Percentiles rank a stretch among this genome's conserved stretches.
phyloP scores from a whole-genome alignment of 257 asterid species.

The Solanum virginianum region DNA sequence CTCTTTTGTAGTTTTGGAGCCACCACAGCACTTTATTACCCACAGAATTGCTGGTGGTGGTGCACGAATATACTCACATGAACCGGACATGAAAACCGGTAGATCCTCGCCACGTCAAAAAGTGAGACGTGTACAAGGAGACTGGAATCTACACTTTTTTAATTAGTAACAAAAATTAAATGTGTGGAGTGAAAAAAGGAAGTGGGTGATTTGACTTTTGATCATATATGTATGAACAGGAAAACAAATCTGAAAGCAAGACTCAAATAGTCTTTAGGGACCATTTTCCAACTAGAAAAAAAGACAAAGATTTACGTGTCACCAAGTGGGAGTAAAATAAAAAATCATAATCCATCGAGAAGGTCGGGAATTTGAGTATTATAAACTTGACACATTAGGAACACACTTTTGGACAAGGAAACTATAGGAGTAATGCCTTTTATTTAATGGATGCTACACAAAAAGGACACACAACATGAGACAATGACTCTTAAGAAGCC shows the following conservation, averaged over 20 bases:
- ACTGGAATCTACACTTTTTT: not conserved
- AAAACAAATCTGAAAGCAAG: not conserved
- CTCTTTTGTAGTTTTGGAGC: not conserved
- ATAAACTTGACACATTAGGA: not conserved
- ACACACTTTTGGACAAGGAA: not conserved
- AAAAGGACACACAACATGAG: conserved; percentile 5
- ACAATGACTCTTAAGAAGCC: not conserved
- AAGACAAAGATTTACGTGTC: conserved; percentile 13
- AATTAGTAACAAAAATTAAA: not conserved
- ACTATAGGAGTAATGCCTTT: not conserved
- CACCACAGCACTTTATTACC: not conserved
- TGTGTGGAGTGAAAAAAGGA: not conserved
- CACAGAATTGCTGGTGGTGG: not conserved
- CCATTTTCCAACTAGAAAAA: not conserved
- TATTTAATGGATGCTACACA: not conserved
- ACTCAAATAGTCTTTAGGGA: not conserved
- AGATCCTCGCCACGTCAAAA: not conserved
- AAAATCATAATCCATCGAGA: not conserved
- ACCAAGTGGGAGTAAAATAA: not conserved
- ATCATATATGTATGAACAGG: not conserved
- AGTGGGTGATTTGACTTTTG: not conserved
- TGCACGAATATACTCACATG: not conserved
- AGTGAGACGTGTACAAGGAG: not conserved
- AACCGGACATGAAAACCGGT: not conserved
- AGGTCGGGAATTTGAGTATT: not conserved